Evolutionary conservation across 139 green algal species (phyloP).

Genomic region (Cymbomonas tetramitiformis): DNA sequence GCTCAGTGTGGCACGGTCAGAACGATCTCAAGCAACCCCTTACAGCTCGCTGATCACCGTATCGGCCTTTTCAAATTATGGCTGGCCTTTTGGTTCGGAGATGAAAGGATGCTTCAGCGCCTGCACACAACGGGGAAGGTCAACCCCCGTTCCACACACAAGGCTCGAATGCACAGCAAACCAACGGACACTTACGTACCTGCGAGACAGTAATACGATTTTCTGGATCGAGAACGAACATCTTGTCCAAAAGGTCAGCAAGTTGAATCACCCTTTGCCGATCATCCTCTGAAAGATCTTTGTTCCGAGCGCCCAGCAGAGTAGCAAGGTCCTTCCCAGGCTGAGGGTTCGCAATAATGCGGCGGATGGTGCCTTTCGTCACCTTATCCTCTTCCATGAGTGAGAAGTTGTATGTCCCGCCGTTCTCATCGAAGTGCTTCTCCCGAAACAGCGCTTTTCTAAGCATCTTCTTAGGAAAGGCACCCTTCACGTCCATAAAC

Average conservation of each 20-base stretch:
- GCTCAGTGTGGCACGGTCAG: too few relatives aligned
- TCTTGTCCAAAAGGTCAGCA: constrained; percentile 79
- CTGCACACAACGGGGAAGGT: too few relatives aligned
- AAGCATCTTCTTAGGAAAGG: constrained; percentile 88
- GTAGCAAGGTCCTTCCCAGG: constrained; percentile 49
- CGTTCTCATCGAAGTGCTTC: constrained; percentile 31
- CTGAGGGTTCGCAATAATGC: constrained; percentile 56
- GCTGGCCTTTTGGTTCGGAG: too few relatives aligned
- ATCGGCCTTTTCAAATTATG: too few relatives aligned
- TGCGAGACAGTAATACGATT: constrained; percentile 67
- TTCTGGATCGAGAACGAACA: constrained; percentile 85
- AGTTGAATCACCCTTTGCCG: constrained; percentile 38
- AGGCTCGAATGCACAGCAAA: too few relatives aligned
- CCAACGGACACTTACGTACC: constrained; percentile 78
- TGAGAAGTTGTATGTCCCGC: constrained; percentile 16
- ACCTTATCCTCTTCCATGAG: constrained; percentile 21
- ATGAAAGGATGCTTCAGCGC: constrained; percentile 86
- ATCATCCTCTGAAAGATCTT: constrained; percentile 15
- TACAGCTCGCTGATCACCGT: too few relatives aligned
- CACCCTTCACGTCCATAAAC: constrained; percentile 89
- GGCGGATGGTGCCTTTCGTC: constrained; percentile 42
- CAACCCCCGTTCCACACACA: too few relatives aligned
- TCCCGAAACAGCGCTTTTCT: constrained; percentile 37
- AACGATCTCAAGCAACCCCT: too few relatives aligned
- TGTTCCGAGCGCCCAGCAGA: constrained; percentile 28